These are phyloP conservation scores for Salvia rosmarinus DNA, from an alignment of 257 asterid species.

Conservation along the genomic window DNA sequence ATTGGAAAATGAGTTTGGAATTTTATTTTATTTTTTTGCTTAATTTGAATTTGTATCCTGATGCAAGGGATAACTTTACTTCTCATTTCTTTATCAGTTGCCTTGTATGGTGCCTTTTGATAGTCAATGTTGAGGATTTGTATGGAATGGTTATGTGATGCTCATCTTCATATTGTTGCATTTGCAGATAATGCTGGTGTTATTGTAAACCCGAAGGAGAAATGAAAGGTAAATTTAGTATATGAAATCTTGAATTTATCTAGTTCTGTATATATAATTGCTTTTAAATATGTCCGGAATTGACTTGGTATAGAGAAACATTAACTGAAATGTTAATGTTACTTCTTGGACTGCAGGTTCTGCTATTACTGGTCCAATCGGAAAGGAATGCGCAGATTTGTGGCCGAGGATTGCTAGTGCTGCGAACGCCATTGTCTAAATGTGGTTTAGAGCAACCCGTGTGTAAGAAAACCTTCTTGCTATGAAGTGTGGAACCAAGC, in stretches of 20 bases:
- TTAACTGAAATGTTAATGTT: background rate
- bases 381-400: conserved; percentile 59
- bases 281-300: background rate
- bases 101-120: background rate
- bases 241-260: background rate
- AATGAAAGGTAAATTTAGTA: conserved; percentile 51
- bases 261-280: background rate
- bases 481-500: background rate
- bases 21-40: background rate
- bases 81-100: background rate
- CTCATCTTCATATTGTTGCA: background rate
- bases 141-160: background rate
- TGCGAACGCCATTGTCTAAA: conserved; percentile 37
- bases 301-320: background rate
- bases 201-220: conserved; percentile 61
- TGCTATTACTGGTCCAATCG: conserved; percentile 60
- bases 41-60: background rate
- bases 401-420: conserved; percentile 69
- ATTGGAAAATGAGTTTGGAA: background rate
- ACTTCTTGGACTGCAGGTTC: conserved; percentile 34
- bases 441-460: background rate
- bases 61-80: background rate
- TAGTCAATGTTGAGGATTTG: background rate
- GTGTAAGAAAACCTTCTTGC: background rate
- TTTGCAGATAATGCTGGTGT: conserved; percentile 62